Percentiles rank a stretch among this genome's conserved stretches.
Evolutionary conservation across 176 grass and related monocot species (phyloP).

Genomic region (Ananas comosus): DNA sequence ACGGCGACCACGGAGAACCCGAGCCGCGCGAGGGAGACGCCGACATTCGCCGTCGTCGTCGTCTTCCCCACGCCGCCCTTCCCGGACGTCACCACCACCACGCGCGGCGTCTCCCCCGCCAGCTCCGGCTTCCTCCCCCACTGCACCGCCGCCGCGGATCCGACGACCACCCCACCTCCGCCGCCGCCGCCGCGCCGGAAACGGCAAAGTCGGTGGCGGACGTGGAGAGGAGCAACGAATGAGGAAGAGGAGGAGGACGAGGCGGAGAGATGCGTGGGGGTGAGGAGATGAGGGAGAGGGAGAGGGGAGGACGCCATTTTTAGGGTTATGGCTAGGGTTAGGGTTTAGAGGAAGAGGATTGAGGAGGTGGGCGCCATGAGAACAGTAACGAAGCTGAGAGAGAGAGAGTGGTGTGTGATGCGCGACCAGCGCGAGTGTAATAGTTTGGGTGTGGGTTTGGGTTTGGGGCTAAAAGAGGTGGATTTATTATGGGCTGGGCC

Average conservation of each 20-base stretch:
- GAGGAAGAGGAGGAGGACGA: neutral
- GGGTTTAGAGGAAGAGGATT: neutral
- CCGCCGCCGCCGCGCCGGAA: neutral
- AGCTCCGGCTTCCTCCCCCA: conserved; percentile 44
- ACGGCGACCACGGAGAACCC: conserved; percentile 54
- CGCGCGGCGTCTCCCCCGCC: conserved; percentile 63
- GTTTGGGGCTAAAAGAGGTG: too few species aligned
- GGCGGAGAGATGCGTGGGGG: neutral
- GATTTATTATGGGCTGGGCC: too few species aligned
- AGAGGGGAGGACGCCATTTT: neutral
- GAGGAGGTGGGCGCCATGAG: neutral
- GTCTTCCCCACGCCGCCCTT: conserved; percentile 98
- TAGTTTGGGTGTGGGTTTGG: too few species aligned
- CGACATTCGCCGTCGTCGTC: conserved; percentile 79
- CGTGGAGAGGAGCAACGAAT: neutral
- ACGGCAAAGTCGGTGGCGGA: neutral
- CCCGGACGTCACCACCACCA: conserved; percentile 83
- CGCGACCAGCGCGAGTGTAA: too few species aligned
- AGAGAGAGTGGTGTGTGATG: neutral
- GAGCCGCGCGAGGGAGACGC: conserved; percentile 78
- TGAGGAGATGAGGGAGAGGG: neutral
- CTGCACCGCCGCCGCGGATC: conserved; percentile 3
- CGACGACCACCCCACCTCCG: neutral
- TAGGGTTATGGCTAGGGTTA: neutral
- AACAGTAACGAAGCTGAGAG: neutral